These are phyloP conservation scores for Pseudogymnoascus sp. DNA, from an alignment of 2,329 filamentous ascomycete genomes.

Conservation along the genomic window DNA sequence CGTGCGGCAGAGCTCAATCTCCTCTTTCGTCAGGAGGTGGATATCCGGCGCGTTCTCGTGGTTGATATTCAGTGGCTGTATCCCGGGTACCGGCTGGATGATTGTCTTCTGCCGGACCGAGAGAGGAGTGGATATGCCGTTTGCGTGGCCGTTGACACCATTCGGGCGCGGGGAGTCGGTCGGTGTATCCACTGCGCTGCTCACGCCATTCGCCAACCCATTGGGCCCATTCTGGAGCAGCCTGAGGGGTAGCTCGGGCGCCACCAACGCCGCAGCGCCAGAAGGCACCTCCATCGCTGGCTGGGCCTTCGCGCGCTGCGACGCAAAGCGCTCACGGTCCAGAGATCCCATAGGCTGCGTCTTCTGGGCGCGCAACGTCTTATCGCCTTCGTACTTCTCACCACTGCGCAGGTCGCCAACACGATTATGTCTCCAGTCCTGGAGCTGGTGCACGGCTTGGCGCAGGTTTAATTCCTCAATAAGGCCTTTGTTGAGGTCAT, in stretches of 20 bases:
- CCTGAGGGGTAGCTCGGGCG: constrained; percentile 66
- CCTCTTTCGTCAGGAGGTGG: constrained; percentile 77
- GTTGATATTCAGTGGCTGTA: constrained; percentile 36
- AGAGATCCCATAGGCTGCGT: constrained; percentile 68
- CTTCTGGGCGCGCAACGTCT: constrained; percentile 65
- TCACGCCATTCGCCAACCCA: constrained; percentile 9
- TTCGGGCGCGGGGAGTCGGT: constrained; percentile 34
- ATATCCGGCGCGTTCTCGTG: constrained; percentile 66
- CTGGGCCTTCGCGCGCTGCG: constrained; percentile 57
- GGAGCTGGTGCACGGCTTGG: constrained; percentile 80
- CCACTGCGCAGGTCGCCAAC: constrained; percentile 80
- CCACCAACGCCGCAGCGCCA: constrained; percentile 68
- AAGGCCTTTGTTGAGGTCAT: constrained; percentile 73
- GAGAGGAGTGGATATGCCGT: constrained; percentile 30
- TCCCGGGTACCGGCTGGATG: constrained; percentile 38
- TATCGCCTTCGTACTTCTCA: constrained; percentile 89
- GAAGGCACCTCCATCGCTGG: constrained; percentile 60
- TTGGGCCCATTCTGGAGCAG: constrained; percentile 31
- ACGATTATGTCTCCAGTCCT: constrained; percentile 82
- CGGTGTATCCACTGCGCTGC: background rate
- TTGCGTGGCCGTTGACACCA: constrained; percentile 46
- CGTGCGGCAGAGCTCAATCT: constrained; percentile 76
- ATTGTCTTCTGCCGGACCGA: constrained; percentile 44
- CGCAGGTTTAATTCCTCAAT: constrained; percentile 87
- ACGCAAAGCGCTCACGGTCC: constrained; percentile 70